phyloP scores from a whole-genome alignment of 164 flowering plant species.

The Buxus sempervirens region DNA sequence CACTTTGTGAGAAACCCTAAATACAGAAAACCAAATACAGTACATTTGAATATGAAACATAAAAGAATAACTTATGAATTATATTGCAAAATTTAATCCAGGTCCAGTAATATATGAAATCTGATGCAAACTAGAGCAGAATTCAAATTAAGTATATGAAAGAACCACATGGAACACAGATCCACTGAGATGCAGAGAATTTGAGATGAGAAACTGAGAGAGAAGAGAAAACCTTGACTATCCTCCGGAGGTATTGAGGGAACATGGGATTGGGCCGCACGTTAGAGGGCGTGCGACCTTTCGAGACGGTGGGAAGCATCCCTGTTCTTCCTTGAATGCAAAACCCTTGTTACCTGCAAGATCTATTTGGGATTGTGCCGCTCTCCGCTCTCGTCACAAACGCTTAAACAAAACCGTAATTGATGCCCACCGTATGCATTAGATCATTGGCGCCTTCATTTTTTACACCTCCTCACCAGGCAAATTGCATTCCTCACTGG shows the following conservation, averaged over 20 bases:
- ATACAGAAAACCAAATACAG: too few relatives aligned
- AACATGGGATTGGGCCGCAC: conserved; percentile 26
- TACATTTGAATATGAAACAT: too few relatives aligned
- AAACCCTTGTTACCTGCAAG: neutral
- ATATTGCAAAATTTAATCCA: neutral
- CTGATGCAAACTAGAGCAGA: neutral
- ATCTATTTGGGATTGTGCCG: neutral
- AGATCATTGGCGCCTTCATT: too few relatives aligned
- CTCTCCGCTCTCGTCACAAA: neutral
- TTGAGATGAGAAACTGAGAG: neutral
- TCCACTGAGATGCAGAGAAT: neutral
- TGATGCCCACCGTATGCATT: too few relatives aligned
- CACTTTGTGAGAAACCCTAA: too few relatives aligned
- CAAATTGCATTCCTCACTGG: too few relatives aligned
- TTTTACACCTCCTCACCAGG: too few relatives aligned
- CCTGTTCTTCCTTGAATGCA: conserved; percentile 7
- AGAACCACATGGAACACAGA: neutral
- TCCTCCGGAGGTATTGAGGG: conserved; percentile 36
- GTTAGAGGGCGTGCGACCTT: conserved; percentile 33
- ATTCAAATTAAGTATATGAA: too few relatives aligned
- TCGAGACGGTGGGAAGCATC: conserved; percentile 34
- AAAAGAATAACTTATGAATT: neutral
- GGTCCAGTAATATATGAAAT: neutral
- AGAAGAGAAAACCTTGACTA: conserved; percentile 29
- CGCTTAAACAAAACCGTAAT: neutral